Evolutionary conservation across 2,329 filamentous ascomycete genomes (phyloP).

Genomic region (Verticillium longisporum): DNA sequence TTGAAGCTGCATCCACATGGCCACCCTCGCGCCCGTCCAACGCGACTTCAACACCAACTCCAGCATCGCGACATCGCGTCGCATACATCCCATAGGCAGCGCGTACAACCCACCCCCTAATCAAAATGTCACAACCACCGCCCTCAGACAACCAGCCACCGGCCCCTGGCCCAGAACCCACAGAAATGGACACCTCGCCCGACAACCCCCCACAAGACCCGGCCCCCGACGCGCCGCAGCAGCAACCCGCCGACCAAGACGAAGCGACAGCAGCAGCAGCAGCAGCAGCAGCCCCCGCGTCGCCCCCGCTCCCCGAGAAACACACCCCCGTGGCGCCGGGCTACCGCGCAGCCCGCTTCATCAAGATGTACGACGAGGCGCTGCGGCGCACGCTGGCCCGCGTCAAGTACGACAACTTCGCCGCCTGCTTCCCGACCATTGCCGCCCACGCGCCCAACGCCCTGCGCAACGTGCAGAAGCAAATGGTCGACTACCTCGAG

Average conservation of each 20-base stretch:
- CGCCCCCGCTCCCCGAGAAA: conserved; percentile 32
- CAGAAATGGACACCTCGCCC: not conserved
- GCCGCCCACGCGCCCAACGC: conserved; percentile 41
- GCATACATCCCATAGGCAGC: not conserved
- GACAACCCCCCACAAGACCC: not conserved
- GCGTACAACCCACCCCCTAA: not conserved
- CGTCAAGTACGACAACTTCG: conserved; percentile 50
- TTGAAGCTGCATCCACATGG: not conserved
- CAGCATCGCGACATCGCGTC: not conserved
- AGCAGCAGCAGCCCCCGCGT: conserved; percentile 14
- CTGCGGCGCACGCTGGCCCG: conserved; percentile 48
- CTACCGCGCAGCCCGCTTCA: conserved; percentile 48
- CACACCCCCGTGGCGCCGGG: conserved; percentile 43
- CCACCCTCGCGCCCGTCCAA: not conserved
- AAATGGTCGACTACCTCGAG: conserved; percentile 50
- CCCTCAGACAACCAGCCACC: not conserved
- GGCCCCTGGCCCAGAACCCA: not conserved
- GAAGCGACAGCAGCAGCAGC: not conserved
- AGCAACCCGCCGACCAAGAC: not conserved
- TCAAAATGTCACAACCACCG: not conserved
- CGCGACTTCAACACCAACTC: not conserved
- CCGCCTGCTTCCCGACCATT: conserved; percentile 56
- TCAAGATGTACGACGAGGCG: conserved; percentile 44
- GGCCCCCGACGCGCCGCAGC: not conserved
- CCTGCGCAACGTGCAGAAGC: conserved; percentile 47